phyloP scores from a whole-genome alignment of 768 basidiomycete genomes.

The Mycena capillaripes region DNA sequence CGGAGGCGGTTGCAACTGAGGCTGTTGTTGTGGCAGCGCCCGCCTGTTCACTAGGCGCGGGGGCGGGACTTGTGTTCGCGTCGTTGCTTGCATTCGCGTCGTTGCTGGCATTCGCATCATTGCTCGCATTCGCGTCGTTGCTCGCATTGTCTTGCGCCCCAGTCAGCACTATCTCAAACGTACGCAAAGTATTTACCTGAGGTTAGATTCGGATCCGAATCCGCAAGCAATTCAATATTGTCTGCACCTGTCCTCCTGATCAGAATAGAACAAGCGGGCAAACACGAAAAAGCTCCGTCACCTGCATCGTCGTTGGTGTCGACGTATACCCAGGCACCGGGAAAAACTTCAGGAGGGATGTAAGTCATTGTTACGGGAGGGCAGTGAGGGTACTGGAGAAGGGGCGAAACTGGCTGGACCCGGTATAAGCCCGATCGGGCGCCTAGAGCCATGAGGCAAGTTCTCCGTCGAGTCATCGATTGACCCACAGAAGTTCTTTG shows the following conservation, averaged over 20 bases:
- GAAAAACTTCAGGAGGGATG: conserved; percentile 20
- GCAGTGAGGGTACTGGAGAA: conserved; percentile 3
- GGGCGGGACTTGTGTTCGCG: no score
- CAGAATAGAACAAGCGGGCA: conserved; percentile 19
- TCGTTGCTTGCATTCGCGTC: no score
- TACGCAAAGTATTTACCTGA: not conserved
- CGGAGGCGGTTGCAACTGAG: no score
- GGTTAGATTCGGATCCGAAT: not conserved
- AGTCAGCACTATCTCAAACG: not conserved
- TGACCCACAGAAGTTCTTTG: conserved; percentile 1
- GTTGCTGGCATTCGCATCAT: no score
- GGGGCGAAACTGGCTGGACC: not conserved
- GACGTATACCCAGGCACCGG: conserved; percentile 20
- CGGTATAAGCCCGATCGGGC: not conserved
- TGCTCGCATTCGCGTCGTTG: no score
- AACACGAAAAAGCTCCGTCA: not conserved
- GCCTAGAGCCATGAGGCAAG: conserved; percentile 16
- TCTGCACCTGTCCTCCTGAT: not conserved
- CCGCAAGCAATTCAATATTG: not conserved
- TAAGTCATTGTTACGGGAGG: conserved; percentile 18
- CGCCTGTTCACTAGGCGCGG: no score
- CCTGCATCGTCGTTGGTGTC: not conserved
- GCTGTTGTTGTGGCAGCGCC: no score
- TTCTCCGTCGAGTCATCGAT: not conserved
- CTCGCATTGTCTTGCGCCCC: no score